Percentiles rank a stretch among this genome's conserved stretches.
Evolutionary conservation across 768 basidiomycete genomes (phyloP).

Genomic region (Suillus hirtellus): DNA sequence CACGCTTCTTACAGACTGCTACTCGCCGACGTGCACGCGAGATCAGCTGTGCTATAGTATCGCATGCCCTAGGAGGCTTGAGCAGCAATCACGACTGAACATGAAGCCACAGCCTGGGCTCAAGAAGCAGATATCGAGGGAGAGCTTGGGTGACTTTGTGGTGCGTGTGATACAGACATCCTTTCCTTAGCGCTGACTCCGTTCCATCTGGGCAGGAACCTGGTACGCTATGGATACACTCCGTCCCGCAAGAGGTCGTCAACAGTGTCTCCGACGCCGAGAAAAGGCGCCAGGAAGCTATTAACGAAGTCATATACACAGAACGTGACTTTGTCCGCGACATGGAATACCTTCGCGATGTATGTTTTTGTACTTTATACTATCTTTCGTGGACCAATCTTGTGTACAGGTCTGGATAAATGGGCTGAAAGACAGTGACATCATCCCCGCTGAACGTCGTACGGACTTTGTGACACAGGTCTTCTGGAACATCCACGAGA

Average conservation of each 20-base stretch:
- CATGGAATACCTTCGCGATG: constrained; percentile 96
- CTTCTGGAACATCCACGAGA: constrained; percentile 97
- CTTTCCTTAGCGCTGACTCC: constrained; percentile 12
- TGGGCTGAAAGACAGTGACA: constrained; percentile 71
- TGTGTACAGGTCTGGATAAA: constrained; percentile 79
- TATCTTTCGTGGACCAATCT: not conserved
- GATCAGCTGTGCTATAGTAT: constrained; percentile 97
- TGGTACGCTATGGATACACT: constrained; percentile 93
- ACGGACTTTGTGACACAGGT: constrained; percentile 90
- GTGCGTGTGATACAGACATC: constrained; percentile 38
- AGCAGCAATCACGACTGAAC: constrained; percentile 92
- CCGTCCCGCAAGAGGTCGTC: constrained; percentile 91
- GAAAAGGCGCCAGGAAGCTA: constrained; percentile 96
- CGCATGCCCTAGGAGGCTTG: constrained; percentile 89
- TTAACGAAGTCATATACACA: constrained; percentile 94
- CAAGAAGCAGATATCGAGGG: constrained; percentile 78
- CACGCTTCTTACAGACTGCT: constrained; percentile 94
- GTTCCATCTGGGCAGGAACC: constrained; percentile 55
- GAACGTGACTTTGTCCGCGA: constrained; percentile 98
- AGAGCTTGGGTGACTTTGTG: constrained; percentile 78
- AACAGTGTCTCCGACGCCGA: constrained; percentile 91
- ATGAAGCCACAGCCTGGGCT: constrained; percentile 92
- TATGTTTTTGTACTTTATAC: constrained; percentile 39
- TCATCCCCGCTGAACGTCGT: constrained; percentile 75
- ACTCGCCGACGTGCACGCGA: constrained; percentile 94